phyloP scores from a whole-genome alignment of 495 filamentous ascomycete species.

The Penicillium psychrofluorescens region DNA sequence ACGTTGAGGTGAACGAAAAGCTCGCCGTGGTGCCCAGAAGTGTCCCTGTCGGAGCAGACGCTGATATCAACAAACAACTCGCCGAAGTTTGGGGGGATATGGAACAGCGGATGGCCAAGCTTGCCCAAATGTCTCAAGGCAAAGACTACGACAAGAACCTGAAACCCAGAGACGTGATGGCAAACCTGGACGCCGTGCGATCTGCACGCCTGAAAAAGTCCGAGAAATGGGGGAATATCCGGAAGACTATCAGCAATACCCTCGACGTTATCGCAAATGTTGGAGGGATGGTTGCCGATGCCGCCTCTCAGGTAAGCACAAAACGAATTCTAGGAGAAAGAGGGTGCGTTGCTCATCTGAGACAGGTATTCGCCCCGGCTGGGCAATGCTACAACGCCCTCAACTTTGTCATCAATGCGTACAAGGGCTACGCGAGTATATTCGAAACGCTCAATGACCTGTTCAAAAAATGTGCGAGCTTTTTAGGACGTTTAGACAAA shows the following conservation, averaged over 20 bases:
- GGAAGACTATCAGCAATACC: constrained; percentile 1
- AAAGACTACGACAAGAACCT: background rate
- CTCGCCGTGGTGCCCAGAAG: too few species aligned
- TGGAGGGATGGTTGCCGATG: constrained; percentile 5
- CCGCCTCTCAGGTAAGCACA: constrained; percentile 3
- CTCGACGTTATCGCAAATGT: constrained; percentile 1
- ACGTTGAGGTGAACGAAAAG: too few species aligned
- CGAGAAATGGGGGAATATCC: background rate
- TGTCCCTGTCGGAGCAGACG: constrained; percentile 2
- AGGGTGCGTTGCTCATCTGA: background rate
- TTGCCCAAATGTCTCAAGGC: background rate
- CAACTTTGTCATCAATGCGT: constrained; percentile 8
- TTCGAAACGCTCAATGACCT: background rate
- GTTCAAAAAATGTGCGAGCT: background rate
- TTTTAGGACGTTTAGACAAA: constrained; percentile 1
- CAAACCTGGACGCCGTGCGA: background rate
- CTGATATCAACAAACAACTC: background rate
- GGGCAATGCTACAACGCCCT: constrained; percentile 10
- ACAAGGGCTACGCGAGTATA: constrained; percentile 1
- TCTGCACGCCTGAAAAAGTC: background rate
- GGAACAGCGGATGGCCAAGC: background rate
- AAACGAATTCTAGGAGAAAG: background rate
- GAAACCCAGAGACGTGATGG: background rate
- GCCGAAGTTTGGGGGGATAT: background rate
- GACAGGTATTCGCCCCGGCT: constrained; percentile 6